phyloP scores from a whole-genome alignment of 1,284 basidiomycete genomes.

The Ceratobasidium sp. region DNA sequence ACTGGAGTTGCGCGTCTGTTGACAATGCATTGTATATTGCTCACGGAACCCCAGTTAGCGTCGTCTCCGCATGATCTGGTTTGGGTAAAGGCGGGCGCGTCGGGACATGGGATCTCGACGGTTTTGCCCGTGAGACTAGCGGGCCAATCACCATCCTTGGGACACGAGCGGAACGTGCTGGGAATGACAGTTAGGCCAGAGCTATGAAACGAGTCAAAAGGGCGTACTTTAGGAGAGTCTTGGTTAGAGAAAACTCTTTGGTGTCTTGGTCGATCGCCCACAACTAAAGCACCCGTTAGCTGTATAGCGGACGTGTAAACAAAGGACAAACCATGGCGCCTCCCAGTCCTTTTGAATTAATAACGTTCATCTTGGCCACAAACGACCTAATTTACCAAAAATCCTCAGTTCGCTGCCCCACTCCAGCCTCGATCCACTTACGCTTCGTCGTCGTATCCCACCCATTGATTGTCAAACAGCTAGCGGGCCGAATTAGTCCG shows the following conservation, averaged over 20 bases:
- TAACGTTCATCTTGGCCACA: conserved; percentile 1
- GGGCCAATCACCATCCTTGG: conserved; percentile 19
- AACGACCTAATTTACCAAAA: background rate
- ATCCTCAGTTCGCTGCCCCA: no score
- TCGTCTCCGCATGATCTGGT: background rate
- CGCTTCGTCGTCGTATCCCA: conserved; percentile 13
- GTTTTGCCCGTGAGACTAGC: background rate
- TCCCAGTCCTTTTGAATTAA: background rate
- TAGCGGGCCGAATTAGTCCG: no score
- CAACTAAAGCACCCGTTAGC: background rate
- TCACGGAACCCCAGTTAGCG: background rate
- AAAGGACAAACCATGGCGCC: background rate
- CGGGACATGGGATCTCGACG: conserved; percentile 18
- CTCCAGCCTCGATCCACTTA: background rate
- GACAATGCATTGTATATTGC: conserved; percentile 1
- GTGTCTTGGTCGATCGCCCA: conserved; percentile 17
- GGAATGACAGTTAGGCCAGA: background rate
- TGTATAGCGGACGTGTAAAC: no score
- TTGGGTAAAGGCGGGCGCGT: background rate
- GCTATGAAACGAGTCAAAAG: no score
- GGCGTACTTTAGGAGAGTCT: background rate
- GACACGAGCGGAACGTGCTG: conserved; percentile 16
- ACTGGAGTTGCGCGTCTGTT: background rate
- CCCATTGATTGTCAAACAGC: conserved; percentile 18
- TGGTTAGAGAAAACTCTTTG: background rate